phyloP scores from a whole-genome alignment of 768 basidiomycete species.

The Podaxis sp. region DNA sequence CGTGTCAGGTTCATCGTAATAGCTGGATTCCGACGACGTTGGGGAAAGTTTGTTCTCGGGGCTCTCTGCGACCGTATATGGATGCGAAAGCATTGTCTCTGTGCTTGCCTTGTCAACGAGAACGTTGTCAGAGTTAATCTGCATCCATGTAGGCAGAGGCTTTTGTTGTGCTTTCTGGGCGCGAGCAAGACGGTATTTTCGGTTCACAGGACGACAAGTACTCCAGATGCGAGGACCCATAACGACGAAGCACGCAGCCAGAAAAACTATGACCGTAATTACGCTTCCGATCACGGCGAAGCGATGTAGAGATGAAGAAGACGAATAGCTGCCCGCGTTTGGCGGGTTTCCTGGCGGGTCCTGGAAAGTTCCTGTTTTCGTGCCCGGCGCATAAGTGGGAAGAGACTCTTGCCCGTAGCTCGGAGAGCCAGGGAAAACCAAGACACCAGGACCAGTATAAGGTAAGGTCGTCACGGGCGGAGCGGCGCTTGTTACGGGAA shows the following conservation, averaged over 20 bases:
- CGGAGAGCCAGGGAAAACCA: neutral
- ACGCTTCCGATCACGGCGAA: slow-evolving; percentile 6
- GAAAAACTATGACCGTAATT: neutral
- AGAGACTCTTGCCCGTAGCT: neutral
- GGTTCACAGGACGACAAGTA: neutral
- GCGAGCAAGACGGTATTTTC: neutral
- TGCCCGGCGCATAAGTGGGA: neutral
- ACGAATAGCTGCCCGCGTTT: neutral
- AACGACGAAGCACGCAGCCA: slow-evolving; percentile 1
- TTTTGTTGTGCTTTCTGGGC: neutral
- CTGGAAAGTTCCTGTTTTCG: neutral
- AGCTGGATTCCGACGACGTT: slow-evolving; percentile 15
- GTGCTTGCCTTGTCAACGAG: neutral
- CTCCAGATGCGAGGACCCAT: slow-evolving; percentile 9
- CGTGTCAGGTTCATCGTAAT: slow-evolving; percentile 3
- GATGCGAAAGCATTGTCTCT: neutral
- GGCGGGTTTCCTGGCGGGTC: neutral
- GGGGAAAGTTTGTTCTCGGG: slow-evolving; percentile 16
- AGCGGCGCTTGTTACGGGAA: neutral
- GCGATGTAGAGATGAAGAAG: neutral
- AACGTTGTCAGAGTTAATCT: neutral
- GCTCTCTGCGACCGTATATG: neutral
- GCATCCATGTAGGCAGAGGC: slow-evolving; percentile 6
- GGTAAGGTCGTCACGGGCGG: neutral
- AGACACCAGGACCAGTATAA: slow-evolving; percentile 11